Evolutionary conservation across 1,284 basidiomycete species (phyloP).

Genomic region (Melampsora abietis-canadensis): DNA sequence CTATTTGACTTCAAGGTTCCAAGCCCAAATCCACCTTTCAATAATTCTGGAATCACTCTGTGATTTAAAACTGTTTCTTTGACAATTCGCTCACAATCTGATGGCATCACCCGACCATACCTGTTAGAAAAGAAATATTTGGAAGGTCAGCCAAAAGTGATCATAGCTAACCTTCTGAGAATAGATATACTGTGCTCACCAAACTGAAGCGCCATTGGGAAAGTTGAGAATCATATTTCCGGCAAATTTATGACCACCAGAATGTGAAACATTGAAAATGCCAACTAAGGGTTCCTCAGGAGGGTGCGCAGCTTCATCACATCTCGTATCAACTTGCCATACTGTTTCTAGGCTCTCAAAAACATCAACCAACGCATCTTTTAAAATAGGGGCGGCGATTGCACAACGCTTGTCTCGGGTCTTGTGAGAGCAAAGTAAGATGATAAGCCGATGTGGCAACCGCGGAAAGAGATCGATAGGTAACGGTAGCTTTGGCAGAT

Average conservation of each 20-base stretch:
- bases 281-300: slow-evolving; percentile 5
- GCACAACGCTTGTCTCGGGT: slow-evolving; percentile 43
- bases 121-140: background rate
- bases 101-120: slow-evolving; percentile 11
- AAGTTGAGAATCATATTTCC: slow-evolving; percentile 45
- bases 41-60: slow-evolving; percentile 15
- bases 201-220: slow-evolving; percentile 43
- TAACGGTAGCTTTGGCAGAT: slow-evolving; percentile 6
- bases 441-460: slow-evolving; percentile 19
- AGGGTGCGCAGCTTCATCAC: slow-evolving; percentile 24
- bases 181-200: slow-evolving; percentile 23
- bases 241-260: slow-evolving; percentile 44
- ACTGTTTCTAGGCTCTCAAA: slow-evolving; percentile 37
- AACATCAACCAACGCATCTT: slow-evolving; percentile 8
- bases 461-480: background rate
- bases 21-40: slow-evolving; percentile 15
- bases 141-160: background rate
- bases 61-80: slow-evolving; percentile 8
- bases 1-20: background rate
- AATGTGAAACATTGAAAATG: slow-evolving; percentile 34
- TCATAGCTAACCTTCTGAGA: background rate
- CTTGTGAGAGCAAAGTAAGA: slow-evolving; percentile 30
- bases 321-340: slow-evolving; percentile 44
- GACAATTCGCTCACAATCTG: slow-evolving; percentile 20
- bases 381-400: slow-evolving; percentile 42